phyloP scores from a whole-genome alignment of 1,139 yeast genomes.

The Geotrichum bryndzae region DNA sequence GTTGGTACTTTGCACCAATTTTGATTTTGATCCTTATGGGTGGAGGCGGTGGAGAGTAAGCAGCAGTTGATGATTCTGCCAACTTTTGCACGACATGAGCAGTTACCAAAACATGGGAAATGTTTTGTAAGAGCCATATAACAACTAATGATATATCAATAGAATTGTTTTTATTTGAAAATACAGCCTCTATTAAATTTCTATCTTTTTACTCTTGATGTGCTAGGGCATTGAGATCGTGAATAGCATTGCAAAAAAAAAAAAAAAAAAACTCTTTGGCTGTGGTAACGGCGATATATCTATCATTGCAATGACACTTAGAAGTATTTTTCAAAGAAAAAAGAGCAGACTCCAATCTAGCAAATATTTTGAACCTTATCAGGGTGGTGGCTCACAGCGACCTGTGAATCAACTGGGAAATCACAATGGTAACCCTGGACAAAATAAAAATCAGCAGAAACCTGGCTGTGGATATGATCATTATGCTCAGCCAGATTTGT shows the following conservation, averaged over 20 bases:
- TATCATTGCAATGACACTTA: not conserved
- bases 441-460: not conserved
- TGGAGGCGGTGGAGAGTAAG: conserved; percentile 17
- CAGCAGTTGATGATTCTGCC: not conserved
- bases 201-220: not conserved
- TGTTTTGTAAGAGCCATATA: not conserved
- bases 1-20: conserved; percentile 36
- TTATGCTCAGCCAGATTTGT: not conserved
- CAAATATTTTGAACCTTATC: not conserved
- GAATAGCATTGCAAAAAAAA: too few species aligned
- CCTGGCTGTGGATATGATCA: not conserved
- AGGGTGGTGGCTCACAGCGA: not conserved
- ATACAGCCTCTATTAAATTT: not conserved
- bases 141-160: not conserved
- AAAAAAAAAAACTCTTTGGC: not conserved
- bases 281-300: too few species aligned
- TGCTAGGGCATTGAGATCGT: not conserved
- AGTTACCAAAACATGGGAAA: not conserved
- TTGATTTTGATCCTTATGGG: conserved; percentile 30
- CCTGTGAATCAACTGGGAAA: not conserved
- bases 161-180: not conserved
- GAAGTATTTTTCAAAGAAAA: not conserved
- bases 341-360: not conserved
- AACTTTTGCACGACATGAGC: not conserved
- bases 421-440: not conserved